Evolutionary conservation across 1,284 basidiomycete genomes (phyloP), one percentile per base, ranked within the genome.

Genomic region (Ustilago crameri): DNA sequence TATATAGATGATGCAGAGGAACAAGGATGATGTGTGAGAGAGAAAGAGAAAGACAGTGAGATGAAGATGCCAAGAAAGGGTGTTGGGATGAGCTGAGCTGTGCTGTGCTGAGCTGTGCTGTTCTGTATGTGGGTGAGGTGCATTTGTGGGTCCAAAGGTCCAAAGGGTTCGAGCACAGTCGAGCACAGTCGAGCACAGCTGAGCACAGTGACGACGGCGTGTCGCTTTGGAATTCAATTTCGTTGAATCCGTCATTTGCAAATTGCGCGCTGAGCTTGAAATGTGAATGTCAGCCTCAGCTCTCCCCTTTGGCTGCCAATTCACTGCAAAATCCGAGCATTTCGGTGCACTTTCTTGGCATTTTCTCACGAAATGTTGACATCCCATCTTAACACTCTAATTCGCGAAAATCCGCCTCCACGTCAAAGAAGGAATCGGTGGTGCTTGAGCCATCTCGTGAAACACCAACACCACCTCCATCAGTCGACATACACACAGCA

Each of bases 381-480:
- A n/a, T n/a, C n/a, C n/a, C 44, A 40, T 35, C 5, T 0, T 38
- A 17, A 38, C 47, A 37, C 15, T 20, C 10, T 18, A 10, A n/a
- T n/a, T n/a, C n/a, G 5, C 23, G 7, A 26, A 37, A 52, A 24
- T 8, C 15, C 20, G 15, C 41, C 41, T 43, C 41, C 45, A 35
- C 46, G 38, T 40, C 22, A 12, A 26, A 43, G 22, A 41, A 41
- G 24, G 3, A 42, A 45, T 35, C 38, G 27, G 32, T 34, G n/a
- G n/a, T n/a, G n/a, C n/a, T 50, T 49, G 47, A 32, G 24, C 37
- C 48, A 50, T 38, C 20, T 49, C 4, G 10, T n/a, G n/a, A n/a
- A n/a, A 53, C 22, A 40, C 53, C 38, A 52, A 40, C 18, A 50
- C 18, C 48, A 41, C 12, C 48, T 26, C 20, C 14, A 38, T 50